phyloP scores from a whole-genome alignment of 1,284 basidiomycete genomes.

The Psilocybe mexicana region DNA sequence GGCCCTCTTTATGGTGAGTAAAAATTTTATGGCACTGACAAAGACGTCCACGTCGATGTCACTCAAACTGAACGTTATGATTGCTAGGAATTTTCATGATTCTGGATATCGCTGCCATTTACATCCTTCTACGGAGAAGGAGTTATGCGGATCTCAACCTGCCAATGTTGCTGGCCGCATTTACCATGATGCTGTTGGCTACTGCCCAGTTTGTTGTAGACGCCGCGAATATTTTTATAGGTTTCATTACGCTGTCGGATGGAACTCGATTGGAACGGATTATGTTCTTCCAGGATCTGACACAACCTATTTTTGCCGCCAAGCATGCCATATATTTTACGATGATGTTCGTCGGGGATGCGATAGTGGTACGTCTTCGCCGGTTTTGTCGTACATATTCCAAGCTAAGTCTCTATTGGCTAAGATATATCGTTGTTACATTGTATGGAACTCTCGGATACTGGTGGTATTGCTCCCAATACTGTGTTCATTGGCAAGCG shows the following conservation, averaged over 20 bases:
- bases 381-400: not conserved
- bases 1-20: constrained; percentile 10
- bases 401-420: not conserved
- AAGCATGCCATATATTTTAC: constrained; percentile 13
- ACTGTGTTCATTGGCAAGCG: constrained; percentile 12
- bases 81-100: constrained; percentile 10
- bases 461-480: constrained; percentile 12
- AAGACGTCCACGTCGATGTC: not conserved
- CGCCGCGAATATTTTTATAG: constrained; percentile 12
- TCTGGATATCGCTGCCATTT: constrained; percentile 9
- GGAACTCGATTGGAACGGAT: constrained; percentile 7
- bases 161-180: constrained; percentile 12
- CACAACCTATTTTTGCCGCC: constrained; percentile 9
- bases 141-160: constrained; percentile 8
- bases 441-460: constrained; percentile 11
- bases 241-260: constrained; percentile 7
- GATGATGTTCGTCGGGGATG: constrained; percentile 12
- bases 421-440: constrained; percentile 15
- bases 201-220: constrained; percentile 13
- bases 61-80: not conserved
- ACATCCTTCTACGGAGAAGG: constrained; percentile 9
- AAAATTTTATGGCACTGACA: not conserved
- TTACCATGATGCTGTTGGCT: constrained; percentile 14
- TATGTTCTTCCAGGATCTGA: constrained; percentile 4
- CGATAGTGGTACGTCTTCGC: constrained; percentile 8